Evolutionary conservation across 2,329 filamentous ascomycete species (phyloP).

Genomic region (Fusarium domesticum): DNA sequence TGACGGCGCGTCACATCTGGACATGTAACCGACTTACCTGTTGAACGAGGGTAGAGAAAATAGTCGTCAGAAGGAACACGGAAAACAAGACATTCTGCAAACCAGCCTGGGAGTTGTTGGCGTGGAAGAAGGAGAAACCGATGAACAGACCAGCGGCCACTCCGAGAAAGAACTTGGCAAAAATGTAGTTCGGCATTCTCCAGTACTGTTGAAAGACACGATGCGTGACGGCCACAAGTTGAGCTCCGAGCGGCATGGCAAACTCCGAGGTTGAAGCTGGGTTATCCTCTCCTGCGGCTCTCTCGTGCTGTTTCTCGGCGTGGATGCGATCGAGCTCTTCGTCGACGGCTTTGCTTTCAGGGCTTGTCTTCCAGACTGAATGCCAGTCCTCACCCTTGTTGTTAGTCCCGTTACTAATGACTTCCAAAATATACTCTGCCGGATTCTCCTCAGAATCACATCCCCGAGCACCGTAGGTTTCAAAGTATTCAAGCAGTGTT

Average conservation of each 20-base stretch:
- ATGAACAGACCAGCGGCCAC: conserved; percentile 65
- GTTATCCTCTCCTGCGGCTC: conserved; percentile 16
- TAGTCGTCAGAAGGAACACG: conserved; percentile 72
- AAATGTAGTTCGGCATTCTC: conserved; percentile 75
- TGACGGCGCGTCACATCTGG: conserved; percentile 20
- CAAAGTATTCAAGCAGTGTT: conserved; percentile 61
- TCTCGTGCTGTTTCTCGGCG: conserved; percentile 39
- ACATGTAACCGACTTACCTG: conserved; percentile 47
- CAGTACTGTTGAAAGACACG: conserved; percentile 82
- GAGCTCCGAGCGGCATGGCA: conserved; percentile 67
- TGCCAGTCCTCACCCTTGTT: conserved; percentile 59
- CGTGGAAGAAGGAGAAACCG: conserved; percentile 66
- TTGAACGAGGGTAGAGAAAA: conserved; percentile 68
- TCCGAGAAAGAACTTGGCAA: conserved; percentile 65
- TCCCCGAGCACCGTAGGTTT: conserved; percentile 57
- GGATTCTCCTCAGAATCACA: conserved; percentile 66
- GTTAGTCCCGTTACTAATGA: conserved; percentile 43
- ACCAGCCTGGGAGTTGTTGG: conserved; percentile 58
- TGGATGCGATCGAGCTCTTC: conserved; percentile 64
- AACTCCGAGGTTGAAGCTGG: conserved; percentile 58
- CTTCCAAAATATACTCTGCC: conserved; percentile 70
- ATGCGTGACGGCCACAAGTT: conserved; percentile 61
- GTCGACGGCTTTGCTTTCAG: conserved; percentile 50
- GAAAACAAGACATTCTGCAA: conserved; percentile 72
- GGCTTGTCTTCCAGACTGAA: conserved; percentile 57